Evolutionary conservation across 768 basidiomycete species (phyloP), one percentile per base, ranked within the genome.

Genomic region (Sistotremastrum suecicum): DNA sequence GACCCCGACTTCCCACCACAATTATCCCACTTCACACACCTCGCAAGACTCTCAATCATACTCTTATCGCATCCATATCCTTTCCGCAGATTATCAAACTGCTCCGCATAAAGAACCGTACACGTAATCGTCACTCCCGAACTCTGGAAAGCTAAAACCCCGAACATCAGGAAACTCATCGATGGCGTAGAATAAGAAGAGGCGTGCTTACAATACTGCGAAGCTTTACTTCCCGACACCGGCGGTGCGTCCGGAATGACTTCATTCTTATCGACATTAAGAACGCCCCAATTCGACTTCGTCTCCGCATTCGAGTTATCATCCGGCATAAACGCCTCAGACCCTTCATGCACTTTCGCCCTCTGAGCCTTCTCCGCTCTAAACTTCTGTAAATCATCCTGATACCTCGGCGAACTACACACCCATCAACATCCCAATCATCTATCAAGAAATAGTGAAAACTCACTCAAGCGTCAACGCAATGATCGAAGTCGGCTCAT

Each of bases 401-500:
- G 75, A 57, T 90, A 87, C 54, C 81, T 80, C 1, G 81, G 76
- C 2, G 87, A 89, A 51, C 87, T 89, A 43, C 31, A 46, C 38
- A 40, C 29, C 44, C 1, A 36, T 56, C 49, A 31, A 55, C 50
- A 34, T 41, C 44, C 40, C 47, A 37, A 46, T 46, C 10, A n/a
- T 12, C 32, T 8, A 45, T 39, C 36, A 32, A 10, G 41, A 36
- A 44, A 12, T 12, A 20, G n/a, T 32, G 9, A 42, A 43, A 5
- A 63, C 76, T 55, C 55, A 89, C 88, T 83, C 87, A 42, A 99
- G 64, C 4, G 90, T 88, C 47, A 97, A 78, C 5, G 95, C 92
- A 51, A 98, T 91, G 56, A 98, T 95, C 11, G 94, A 97, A 0
- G 92, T 95, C 2, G 94, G 95, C 57, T 99, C 95, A 59, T 97